Evolutionary conservation across 2,329 filamentous ascomycete genomes (phyloP).

Genomic region (Penicillium sp.): DNA sequence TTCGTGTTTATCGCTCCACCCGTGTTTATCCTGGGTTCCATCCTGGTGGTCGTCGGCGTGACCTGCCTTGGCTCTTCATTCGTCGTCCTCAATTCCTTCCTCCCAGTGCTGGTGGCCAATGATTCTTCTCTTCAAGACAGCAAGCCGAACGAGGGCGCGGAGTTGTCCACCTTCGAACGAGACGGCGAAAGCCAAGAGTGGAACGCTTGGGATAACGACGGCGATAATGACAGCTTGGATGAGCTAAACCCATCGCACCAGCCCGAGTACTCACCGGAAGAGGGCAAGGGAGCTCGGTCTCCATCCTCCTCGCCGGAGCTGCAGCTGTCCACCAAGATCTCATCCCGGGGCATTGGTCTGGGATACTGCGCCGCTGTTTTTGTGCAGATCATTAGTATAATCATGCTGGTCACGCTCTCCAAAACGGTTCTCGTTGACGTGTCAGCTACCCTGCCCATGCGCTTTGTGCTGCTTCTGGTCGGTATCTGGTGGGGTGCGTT

Average conservation of each 20-base stretch:
- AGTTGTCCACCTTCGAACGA: constrained; percentile 26
- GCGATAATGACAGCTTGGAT: constrained; percentile 25
- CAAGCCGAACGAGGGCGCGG: constrained; percentile 21
- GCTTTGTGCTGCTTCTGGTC: constrained; percentile 78
- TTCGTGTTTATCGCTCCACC: constrained; percentile 78
- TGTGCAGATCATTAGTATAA: constrained; percentile 76
- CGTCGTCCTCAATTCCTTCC: constrained; percentile 86
- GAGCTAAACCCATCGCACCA: constrained; percentile 5
- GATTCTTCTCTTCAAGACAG: constrained; percentile 59
- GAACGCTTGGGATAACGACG: constrained; percentile 14
- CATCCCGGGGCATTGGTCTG: constrained; percentile 83
- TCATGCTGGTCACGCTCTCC: constrained; percentile 63
- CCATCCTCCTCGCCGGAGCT: constrained; percentile 62
- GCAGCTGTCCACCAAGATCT: constrained; percentile 81
- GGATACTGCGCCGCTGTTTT: constrained; percentile 83
- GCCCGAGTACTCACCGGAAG: neutral
- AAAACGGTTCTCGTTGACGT: constrained; percentile 51
- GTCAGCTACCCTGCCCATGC: constrained; percentile 75
- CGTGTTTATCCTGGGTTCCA: constrained; percentile 73
- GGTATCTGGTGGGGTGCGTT: constrained; percentile 88
- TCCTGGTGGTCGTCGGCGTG: constrained; percentile 83
- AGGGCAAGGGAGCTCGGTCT: constrained; percentile 9
- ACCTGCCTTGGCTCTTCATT: constrained; percentile 89
- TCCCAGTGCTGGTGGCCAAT: constrained; percentile 82
- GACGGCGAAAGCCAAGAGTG: constrained; percentile 19